Evolutionary conservation across 2,329 filamentous ascomycete species (phyloP), one percentile per base, ranked within the genome.

Genomic region (Botrytis byssoidea): DNA sequence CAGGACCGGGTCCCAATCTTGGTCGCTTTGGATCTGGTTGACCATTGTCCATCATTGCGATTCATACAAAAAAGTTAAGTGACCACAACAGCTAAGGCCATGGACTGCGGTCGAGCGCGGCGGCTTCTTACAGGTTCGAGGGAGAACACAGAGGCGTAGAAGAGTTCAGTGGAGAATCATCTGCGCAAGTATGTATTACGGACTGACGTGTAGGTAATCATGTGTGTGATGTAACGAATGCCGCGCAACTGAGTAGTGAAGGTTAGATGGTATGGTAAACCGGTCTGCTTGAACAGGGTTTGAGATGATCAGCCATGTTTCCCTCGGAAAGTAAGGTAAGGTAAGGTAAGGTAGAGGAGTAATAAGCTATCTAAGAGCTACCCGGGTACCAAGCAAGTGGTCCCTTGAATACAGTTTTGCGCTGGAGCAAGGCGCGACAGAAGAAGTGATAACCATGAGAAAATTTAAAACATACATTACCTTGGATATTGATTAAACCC

Each of bases 11-110:
- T 60, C 70, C 83, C 78, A 89, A 84, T 83, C 88, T 88, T 81
- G 86, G 86, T 81, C 88, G 87, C 85, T 90, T 90, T 80, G 82
- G 83, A 80, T 89, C 87, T 80, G 87, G 87, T 83, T 82, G 85
- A 82, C 84, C 86, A 84, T 84, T 83, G 84, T 90, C 88, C 88
- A 90, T 90, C 85, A 79, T 81, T 75, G 71, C 75, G 76, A 75
- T 77, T 77, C 74, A 76, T 74, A 82, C 84, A 85, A 84, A 85
- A 85, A 85, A 82, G 71, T 80, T 76, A 80, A 76, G 76, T 74
- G 78, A 76, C 75, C 78, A 78, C 79, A 74, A 75, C 78, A 79
- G 76, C 75, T 77, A 78, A 81, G 81, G 82, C 82, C 82, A 83
- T 83, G 77, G 79, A 82, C 79, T 81, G 77, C 77, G 75, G 73